Conservation (phyloP, 2,329 filamentous ascomycete species). For the Colletotrichum filicis region DNA sequence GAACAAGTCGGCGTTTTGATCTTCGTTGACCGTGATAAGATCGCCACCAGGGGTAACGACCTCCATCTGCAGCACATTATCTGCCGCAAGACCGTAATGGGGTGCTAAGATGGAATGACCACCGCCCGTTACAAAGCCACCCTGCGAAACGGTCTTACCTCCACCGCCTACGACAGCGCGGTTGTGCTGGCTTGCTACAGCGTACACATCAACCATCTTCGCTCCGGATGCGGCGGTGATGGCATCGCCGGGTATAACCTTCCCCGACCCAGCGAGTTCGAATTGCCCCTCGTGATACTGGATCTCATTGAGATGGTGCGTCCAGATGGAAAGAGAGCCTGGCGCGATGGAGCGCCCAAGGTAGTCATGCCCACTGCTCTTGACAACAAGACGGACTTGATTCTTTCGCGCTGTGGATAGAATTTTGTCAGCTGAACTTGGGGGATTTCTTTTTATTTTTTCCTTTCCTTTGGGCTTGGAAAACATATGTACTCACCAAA, state of each 20-base stretch:
- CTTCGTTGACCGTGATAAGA: conserved; percentile 61
- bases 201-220: conserved; percentile 61
- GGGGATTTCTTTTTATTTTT: no score
- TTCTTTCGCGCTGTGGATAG: conserved; percentile 44
- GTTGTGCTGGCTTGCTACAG: conserved; percentile 53
- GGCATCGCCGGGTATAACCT: conserved; percentile 49
- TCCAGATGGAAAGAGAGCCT: conserved; percentile 66
- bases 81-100: conserved; percentile 67
- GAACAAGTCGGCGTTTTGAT: conserved; percentile 67
- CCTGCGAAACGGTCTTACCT: conserved; percentile 66
- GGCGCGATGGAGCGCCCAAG: conserved; percentile 57
- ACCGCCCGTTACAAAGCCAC: conserved; percentile 70
- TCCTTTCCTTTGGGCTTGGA: no score
- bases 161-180: conserved; percentile 65
- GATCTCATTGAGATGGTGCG: conserved; percentile 48
- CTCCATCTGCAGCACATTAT: conserved; percentile 69
- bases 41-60: conserved; percentile 64
- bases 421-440: conserved; percentile 37
- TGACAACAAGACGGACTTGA: conserved; percentile 55
- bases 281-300: conserved; percentile 8
- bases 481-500: conserved; percentile 49
- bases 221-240: conserved; percentile 65
- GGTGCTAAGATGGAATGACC: conserved; percentile 67
- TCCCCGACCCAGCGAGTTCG: neutral
- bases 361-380: conserved; percentile 56